Evolutionary conservation across 2,329 filamentous ascomycete species (phyloP).

Genomic region (Mariannaea sp.): DNA sequence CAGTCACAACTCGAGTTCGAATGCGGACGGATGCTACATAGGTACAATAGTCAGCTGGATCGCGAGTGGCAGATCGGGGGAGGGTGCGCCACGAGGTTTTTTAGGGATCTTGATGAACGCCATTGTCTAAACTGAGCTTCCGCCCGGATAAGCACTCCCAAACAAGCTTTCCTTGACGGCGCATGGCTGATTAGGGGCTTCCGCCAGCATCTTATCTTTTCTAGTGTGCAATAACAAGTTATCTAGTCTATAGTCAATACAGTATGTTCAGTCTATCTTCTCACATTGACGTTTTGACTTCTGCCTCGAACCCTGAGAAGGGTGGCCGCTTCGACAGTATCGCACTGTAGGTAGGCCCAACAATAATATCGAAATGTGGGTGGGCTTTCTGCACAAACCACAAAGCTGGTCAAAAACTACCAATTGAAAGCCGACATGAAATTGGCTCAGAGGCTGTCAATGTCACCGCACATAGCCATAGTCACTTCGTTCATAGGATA

Average conservation of each 20-base stretch:
- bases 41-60: no score
- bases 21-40: no score
- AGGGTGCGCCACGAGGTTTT: constrained; percentile 21
- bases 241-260: no score
- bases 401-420: constrained; percentile 1
- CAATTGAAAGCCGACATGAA: not conserved
- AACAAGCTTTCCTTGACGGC: constrained; percentile 7
- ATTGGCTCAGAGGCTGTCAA: not conserved
- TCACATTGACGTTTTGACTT: no score
- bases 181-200: not conserved
- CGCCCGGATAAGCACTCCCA: constrained; percentile 7
- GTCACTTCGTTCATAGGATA: no score
- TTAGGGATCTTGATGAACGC: constrained; percentile 12
- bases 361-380: constrained; percentile 2
- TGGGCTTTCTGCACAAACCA: not conserved
- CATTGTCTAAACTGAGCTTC: not conserved
- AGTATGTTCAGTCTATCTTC: not conserved
- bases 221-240: not conserved
- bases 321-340: no score
- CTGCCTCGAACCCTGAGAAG: not conserved
- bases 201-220: not conserved
- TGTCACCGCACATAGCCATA: no score
- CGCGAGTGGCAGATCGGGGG: constrained; percentile 11
- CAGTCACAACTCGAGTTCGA: not conserved
- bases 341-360: no score